Base-by-base conservation (phyloP, 208 protist genomes). In the Acanthamoeba lenticulata region DNA sequence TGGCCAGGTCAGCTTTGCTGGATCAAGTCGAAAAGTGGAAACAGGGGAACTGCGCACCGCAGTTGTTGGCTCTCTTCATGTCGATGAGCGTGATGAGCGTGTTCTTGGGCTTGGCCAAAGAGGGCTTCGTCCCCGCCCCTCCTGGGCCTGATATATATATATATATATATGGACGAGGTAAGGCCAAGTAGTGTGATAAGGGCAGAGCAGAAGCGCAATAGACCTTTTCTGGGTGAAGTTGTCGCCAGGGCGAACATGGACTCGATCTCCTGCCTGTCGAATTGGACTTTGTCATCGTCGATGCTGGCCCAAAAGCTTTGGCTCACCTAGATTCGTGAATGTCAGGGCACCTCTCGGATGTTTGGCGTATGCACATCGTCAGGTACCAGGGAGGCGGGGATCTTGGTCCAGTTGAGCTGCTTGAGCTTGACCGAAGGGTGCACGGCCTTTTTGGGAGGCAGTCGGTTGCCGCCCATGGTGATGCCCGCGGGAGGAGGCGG, bases 321-420 rank as follows among this genome's bases (percentile, higher is more conserved):
- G n/a, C n/a, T 94, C 11, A 94, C 69, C 57, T 72, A 27, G 19
- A 19, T 9, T 57, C 13, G 49, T 9, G 49, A 57, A 24, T 9
- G 49, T 19, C 13, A 57, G 49, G 49, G 49, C 13, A 24, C 49
- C 9, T 57, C 49, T 24, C 9, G 49, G 13, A 19, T 9, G 49
- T 29, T 34, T 1, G n/a, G 7, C 34, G 60, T 1, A 34, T 69
- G 60, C 60, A 4, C 60, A 69, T 69, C n/a, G 34, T n/a, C n/a
- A n/a, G 32, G 29, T 32, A 89, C 81, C 55, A 42, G 24, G 2
- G 38, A 24, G 1, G 86, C 90, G 3, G 90, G 90, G 6, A 94
- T 79, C 49, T 94, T 94, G 67, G 90, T 94, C 90, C 90, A 94
- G 57, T 94, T 81, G 72, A 94, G 90, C 13, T 81, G 62, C 74